Evolutionary conservation across 805 yeast genomes (phyloP), one percentile per base, ranked within the genome.

Genomic region (Ogataea populi-albae): DNA sequence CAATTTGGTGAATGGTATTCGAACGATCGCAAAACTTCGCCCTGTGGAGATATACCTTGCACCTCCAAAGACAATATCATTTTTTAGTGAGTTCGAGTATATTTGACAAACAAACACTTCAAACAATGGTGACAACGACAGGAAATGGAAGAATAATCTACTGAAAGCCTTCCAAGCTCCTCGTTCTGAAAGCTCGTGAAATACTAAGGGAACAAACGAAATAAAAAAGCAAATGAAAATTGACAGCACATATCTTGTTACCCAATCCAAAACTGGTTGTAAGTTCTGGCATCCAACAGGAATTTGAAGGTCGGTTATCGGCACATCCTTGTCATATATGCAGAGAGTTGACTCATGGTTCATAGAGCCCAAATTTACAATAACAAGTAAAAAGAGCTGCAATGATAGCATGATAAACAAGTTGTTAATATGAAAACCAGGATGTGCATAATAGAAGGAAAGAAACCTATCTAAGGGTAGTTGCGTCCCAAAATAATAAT

Each of bases 41-140:
- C 98, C 98, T 2, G 97, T 87, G 8, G 95, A 80, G 44, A 91
- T 83, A 55, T 91, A 91, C 36, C 79, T 73, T 1, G 98, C 98
- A 30, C 95, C 95, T 4, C 98, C 98, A 63, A 84, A 81, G 1
- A 88, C 72, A 32, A 91, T 68, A 59, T 89, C 93, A 33, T 77
- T 75, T 30, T 77, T 63, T 48, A 91, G 65, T 1, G 96, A 74
- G 49, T 77, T 76, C 4, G 97, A 85, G 57, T 91, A 91, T 6
- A 89, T 82, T 61, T 89, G 96, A 58, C 97, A 87, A 6, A 86
- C 96, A 63, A 91, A 88, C 5, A 91, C 97, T 58, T 91, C 98
- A 62, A 91, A 91, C 35, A 89, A 63, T 2, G 97, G 97, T 2
- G 97, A 84, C 40, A 89, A 60, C 0, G 96, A 88, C 21, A 76